Base-by-base conservation (phyloP, 2,329 filamentous ascomycete genomes). In the Zopfia rhizophila region DNA sequence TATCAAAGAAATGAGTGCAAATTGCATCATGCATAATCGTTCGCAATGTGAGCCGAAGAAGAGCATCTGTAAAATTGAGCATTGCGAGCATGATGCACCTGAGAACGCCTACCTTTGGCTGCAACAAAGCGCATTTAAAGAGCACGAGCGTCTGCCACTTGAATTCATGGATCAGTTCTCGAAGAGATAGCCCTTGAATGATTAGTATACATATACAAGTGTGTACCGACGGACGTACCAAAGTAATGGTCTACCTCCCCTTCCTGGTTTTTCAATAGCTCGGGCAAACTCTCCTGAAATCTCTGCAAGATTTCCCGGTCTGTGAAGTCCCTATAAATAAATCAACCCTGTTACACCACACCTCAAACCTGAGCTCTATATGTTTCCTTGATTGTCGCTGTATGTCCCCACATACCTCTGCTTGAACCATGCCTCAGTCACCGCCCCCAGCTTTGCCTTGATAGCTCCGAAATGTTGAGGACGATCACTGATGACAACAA, bases 31-130 rank as follows among this genome's bases (percentile, higher is more conserved):
- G 82, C 94, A 99, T 58, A 99, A 78, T 55, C 89, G 84, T 73
- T 99, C 94, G 72, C 94, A 97, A 61, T 91, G 86, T n/a, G 93
- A 91, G 52, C 94, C 92, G 64, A 97, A 99, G 77, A 99, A 97
- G 41, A 99, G 86, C 89, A 97, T 97, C 92, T 96, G 59, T 0
- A 19, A 11, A 18, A 12, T 51, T 68, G 25, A 68, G 58, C 31
- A 23, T 3, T 38, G 16, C 28, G 21, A n/a, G 17, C 13, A 17
- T 8, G 18, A 11, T 37, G 8, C 6, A 6, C 18, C 10, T 16
- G 11, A 18, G 45, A 36, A 38, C 16, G 44, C 61, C 16, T 70
- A 96, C 92, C 85, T 97, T 99, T 41, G 91, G 93, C 71, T 99
- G 93, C 53, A 99, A 78, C 53, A 99, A 77, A 69, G 92, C 88